These are phyloP conservation scores for Talaromyces albobiverticillius DNA, from an alignment of 2,329 filamentous ascomycete species.

Conservation along the genomic window DNA sequence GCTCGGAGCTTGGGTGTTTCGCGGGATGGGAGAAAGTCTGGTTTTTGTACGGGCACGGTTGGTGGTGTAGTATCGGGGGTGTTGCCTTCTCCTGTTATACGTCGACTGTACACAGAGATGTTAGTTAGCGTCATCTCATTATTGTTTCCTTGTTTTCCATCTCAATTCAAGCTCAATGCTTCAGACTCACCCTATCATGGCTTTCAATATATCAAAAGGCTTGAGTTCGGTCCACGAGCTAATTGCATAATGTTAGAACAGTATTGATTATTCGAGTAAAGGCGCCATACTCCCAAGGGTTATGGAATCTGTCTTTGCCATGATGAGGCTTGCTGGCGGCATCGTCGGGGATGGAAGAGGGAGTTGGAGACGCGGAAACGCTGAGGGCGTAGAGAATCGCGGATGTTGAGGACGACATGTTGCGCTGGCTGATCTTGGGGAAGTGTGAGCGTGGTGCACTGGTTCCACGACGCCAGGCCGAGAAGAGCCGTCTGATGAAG, in stretches of 20 bases:
- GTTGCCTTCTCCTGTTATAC: constrained; percentile 50
- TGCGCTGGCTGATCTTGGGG: constrained; percentile 22
- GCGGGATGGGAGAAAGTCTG: constrained; percentile 64
- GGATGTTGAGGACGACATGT: constrained; percentile 36
- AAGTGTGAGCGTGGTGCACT: constrained; percentile 12
- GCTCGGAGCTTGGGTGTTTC: constrained; percentile 59
- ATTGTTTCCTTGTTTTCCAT: too few relatives aligned
- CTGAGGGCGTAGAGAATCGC: constrained; percentile 42
- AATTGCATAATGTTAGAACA: background rate
- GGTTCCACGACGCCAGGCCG: constrained; percentile 20
- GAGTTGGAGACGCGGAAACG: constrained; percentile 32
- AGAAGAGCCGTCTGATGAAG: constrained; percentile 22
- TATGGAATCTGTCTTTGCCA: constrained; percentile 36
- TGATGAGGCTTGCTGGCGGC: constrained; percentile 40
- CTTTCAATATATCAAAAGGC: background rate
- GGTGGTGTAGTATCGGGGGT: constrained; percentile 62
- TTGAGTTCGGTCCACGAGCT: constrained; percentile 1
- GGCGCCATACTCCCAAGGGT: constrained; percentile 46
- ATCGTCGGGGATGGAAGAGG: constrained; percentile 36
- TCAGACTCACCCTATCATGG: constrained; percentile 12
- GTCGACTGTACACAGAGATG: constrained; percentile 30
- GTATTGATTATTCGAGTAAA: background rate
- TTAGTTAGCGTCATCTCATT: background rate
- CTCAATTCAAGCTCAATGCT: too few relatives aligned
- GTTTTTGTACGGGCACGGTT: constrained; percentile 64